Base-by-base conservation (phyloP, 768 basidiomycete genomes). In the Daedaleopsis sinensis region DNA sequence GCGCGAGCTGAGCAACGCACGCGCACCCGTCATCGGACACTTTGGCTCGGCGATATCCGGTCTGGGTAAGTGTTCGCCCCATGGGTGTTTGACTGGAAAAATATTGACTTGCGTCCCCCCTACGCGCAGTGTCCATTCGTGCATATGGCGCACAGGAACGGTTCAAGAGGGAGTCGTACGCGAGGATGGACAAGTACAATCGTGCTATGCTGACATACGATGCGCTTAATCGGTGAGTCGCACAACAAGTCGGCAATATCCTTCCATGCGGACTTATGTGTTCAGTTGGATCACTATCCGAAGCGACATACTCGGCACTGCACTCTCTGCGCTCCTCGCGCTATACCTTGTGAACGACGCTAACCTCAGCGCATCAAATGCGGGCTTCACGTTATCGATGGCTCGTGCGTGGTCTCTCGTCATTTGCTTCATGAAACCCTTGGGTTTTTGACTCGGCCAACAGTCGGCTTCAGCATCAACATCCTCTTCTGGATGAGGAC, bases 281-380 rank as follows among this genome's bases (percentile, higher is more conserved):
- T 35, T 0, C 10, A 78, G 82, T 54, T 84, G 83, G 83, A 70
- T 83, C 46, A 75, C 73, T 55, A 71, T 80, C 47, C 77, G 82
- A 59, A 78, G 93, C 42, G 91, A 93, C 68, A 64, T 72, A 15
- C 65, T 84, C 48, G 84, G 83, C 1, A 79, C 78, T n/a, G n/a
- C 82, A 21, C 85, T 87, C 66, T 71, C 84, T 2, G 68, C 82
- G 0, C 68, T 68, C 11, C 76, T 87, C 6, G 85, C 83, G 1
- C 77, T 78, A 15, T 84, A 83, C 68, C 73, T 87, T 18, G 73
- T 84, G 5, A 86, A 86, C 62, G 70, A 70, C 46, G 69, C 67
- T 5, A 62, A 69, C 13, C 78, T 80, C 74, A 77, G 77, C 24
- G 70, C 78, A 3, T 77, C 78, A 1, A 75, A 78, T 18, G 73